Evolutionary conservation across 345 rosid species (phyloP), one percentile per base, ranked within the genome.

Genomic region (Citrus inodora): DNA sequence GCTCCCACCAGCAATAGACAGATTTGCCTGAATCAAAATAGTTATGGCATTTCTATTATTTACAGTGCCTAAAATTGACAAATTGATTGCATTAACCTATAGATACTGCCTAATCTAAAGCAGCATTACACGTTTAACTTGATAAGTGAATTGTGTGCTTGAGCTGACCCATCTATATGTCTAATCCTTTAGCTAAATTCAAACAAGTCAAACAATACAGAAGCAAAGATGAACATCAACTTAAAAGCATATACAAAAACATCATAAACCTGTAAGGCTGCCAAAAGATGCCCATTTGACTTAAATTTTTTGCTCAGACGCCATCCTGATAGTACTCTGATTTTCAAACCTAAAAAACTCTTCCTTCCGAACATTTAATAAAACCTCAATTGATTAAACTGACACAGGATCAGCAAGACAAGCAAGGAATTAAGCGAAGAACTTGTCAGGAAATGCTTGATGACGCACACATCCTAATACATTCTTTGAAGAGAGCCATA

Each of bases 1-100:
- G 84, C 97, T 95, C 71, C 99, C 99, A 74, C 99, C 99, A 82
- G 80, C 82, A 79, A 95, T 89, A 76, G 97, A 93, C 70, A 95
- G 83, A 85, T 95, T 92, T 59, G 83, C 94, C 99, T 93, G 87
- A 76, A 77, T 76, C 33, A 82, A 74, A 80, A 63, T 28, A 66
- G 32, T 32, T 37, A 59, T 11, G 32, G 28, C 56, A 67, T 60
- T 69, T 16, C 38, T 74, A 60, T 21, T 19, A 71, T 27, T 14
- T 61, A 55, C 13, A 60, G 51, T 69, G 60, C 9, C 72, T 37
- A 38, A 25, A 59, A 60, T 32, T 40, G 3, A 53, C 56, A 17
- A 64, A 24, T 3, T 33, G 28, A 66, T 55, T 35, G 2, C 8
- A 66, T 37, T 33, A 40, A 27, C 28, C 32, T 17, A 53, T 16